Conservation (phyloP, 805 yeast species). For the Schwanniomyces sp. region DNA sequence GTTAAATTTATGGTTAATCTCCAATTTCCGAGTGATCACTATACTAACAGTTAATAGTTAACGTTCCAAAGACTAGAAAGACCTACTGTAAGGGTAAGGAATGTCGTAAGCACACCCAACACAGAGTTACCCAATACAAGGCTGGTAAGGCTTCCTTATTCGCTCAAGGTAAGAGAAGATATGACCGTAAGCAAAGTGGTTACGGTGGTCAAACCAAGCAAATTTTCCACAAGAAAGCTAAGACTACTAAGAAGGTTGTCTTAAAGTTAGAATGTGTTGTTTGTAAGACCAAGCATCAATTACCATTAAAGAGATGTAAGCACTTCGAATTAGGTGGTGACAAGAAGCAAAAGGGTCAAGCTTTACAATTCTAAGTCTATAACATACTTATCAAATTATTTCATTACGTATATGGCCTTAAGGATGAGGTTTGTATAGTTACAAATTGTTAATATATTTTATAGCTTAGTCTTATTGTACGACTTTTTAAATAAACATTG, state of each 20-base stretch:
- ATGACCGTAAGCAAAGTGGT: constrained; percentile 99
- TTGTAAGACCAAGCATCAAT: constrained; percentile 99
- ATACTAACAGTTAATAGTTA: constrained; percentile 59
- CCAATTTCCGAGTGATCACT: not conserved
- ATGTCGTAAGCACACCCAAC: constrained; percentile 99
- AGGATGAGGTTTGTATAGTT: constrained; percentile 3
- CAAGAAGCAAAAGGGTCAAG: constrained; percentile 99
- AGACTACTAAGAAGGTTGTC: constrained; percentile 99
- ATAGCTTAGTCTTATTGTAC: constrained; percentile 5
- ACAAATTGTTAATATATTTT: constrained; percentile 1
- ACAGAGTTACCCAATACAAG: constrained; percentile 99
- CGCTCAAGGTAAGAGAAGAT: constrained; percentile 99
- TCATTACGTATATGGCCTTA: constrained; percentile 1
- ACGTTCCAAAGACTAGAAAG: constrained; percentile 99
- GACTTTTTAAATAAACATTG: constrained; percentile 6
- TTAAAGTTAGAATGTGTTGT: constrained; percentile 98
- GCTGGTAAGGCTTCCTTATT: constrained; percentile 99
- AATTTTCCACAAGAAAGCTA: constrained; percentile 99
- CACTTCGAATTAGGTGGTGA: constrained; percentile 99
- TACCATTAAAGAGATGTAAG: constrained; percentile 98
- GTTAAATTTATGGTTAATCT: not conserved
- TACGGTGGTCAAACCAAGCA: constrained; percentile 99
- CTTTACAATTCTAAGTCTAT: constrained; percentile 87
- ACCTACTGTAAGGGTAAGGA: constrained; percentile 99
- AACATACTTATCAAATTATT: constrained; percentile 5